Evolutionary conservation across 164 flowering plant species (phyloP).

Genomic region (grape (Vitis vinifera)): DNA sequence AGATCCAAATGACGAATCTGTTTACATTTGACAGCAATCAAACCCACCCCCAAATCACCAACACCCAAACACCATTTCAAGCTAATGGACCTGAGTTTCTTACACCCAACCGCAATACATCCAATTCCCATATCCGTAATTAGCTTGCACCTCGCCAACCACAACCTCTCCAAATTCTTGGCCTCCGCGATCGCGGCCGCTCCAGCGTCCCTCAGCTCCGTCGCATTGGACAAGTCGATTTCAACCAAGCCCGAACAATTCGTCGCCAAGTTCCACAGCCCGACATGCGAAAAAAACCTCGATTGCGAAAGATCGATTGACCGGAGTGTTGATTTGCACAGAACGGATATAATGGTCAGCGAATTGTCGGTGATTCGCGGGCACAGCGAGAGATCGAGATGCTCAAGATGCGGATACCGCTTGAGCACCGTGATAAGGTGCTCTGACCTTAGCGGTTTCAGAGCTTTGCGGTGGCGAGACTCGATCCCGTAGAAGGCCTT

Average conservation of each 20-base stretch:
- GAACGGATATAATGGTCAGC: constrained; percentile 36
- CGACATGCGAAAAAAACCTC: constrained; percentile 47
- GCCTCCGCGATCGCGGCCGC: constrained; percentile 70
- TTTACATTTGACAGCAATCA: constrained; percentile 80
- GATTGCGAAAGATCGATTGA: constrained; percentile 69
- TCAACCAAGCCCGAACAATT: constrained; percentile 59
- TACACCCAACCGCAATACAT: constrained; percentile 87
- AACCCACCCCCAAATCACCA: constrained; percentile 79
- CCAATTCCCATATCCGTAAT: constrained; percentile 86
- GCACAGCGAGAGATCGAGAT: constrained; percentile 69
- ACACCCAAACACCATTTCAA: constrained; percentile 86
- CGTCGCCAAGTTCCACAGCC: constrained; percentile 45
- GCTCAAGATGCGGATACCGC: constrained; percentile 48
- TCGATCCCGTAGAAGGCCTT: constrained; percentile 44
- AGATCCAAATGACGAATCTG: constrained; percentile 72
- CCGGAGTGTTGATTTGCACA: constrained; percentile 29
- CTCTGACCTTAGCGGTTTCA: constrained; percentile 49
- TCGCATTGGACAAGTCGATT: constrained; percentile 70
- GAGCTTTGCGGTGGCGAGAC: constrained; percentile 43
- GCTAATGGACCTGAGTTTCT: constrained; percentile 60
- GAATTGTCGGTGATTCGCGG: constrained; percentile 58
- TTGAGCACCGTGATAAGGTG: constrained; percentile 38
- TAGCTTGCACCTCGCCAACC: constrained; percentile 74
- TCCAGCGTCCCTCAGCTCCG: constrained; percentile 58
- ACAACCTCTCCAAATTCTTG: constrained; percentile 63